Base-by-base conservation (phyloP, 1,284 basidiomycete species). In the Hypsizygus ulmarius region DNA sequence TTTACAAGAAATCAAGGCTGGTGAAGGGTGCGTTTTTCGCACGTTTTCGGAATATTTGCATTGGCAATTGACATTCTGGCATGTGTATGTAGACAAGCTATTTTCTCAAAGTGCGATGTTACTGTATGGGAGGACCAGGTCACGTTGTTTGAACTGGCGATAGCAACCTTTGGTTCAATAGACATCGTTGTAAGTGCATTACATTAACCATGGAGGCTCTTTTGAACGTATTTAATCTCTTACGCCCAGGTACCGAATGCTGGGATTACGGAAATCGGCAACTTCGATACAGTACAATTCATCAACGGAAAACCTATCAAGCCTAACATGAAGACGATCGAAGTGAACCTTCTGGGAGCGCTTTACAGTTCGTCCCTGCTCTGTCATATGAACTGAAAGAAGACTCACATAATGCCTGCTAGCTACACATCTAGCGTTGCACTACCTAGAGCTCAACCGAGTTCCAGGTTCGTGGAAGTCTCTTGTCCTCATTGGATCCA, bases 41-140 rank as follows among this genome's bases (percentile, higher is more conserved):
- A 7, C 9, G 7, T 38, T 16, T 34, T 29, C 18, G 12, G 5
- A 11, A 39, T 18, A 33, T 2, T 37, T 33, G 8, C 19, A 21
- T 27, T 25, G 7, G 7, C 12, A 50, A 16, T 16, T 33, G 19
- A n/a, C n/a, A n/a, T 33, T 19, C 29, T n/a, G n/a, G n/a, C n/a
- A n/a, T n/a, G 18, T 37, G 11, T 18, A 14, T 50, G 15, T 52
- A 82, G 80, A 2, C 58, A 70, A 14, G 80, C 78, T 1, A 58
- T 65, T 9, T 71, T 58, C 15, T 59, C 70, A 15, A 65, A 64
- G 34, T 80, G 78, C 58, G 68, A 84, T 56, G 81, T 84, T 18
- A 69, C 71, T 0, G 59, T 64, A 1, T 85, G 78, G 73, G 78
- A 82, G 2, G 71, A 81, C 30, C 78, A 77, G 45, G 68, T 77